Evolutionary conservation across 192 early-diverging fungal genomes (phyloP).

Genomic region (Linnemannia schmuckeri): DNA sequence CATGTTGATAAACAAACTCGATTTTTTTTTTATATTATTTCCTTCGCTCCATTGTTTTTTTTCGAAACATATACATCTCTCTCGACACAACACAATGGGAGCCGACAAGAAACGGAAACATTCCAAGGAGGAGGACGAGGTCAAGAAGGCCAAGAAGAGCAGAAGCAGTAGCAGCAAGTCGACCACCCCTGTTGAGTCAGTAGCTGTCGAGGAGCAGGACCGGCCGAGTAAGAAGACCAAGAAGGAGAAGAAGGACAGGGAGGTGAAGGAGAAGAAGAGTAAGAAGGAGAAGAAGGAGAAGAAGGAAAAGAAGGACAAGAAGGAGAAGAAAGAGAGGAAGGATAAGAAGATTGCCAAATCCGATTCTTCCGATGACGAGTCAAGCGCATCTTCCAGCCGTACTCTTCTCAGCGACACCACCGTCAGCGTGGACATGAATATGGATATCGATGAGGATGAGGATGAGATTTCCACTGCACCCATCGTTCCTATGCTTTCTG

Average conservation of each 20-base stretch:
- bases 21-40: not conserved
- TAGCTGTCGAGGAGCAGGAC: constrained; percentile 1
- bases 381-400: constrained; percentile 10
- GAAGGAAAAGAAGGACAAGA: constrained; percentile 29
- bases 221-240: constrained; percentile 12
- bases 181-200: not conserved
- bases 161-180: not conserved
- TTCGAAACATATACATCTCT: not conserved
- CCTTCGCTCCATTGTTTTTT: not conserved
- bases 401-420: not conserved
- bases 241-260: constrained; percentile 20
- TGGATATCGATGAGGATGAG: not conserved
- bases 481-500: not conserved
- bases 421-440: constrained; percentile 13
- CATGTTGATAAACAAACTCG: not conserved
- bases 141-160: constrained; percentile 2
- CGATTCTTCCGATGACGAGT: not conserved
- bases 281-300: constrained; percentile 27
- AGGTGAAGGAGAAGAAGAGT: constrained; percentile 20
- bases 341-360: constrained; percentile 15
- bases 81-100: constrained; percentile 11
- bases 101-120: constrained; percentile 45
- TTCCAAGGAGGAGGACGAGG: constrained; percentile 25
- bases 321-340: constrained; percentile 27
- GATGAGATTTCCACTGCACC: not conserved